These are phyloP conservation scores for Phymatotrichopsis omnivora DNA, from an alignment of 2,329 filamentous ascomycete genomes.

Conservation along the genomic window DNA sequence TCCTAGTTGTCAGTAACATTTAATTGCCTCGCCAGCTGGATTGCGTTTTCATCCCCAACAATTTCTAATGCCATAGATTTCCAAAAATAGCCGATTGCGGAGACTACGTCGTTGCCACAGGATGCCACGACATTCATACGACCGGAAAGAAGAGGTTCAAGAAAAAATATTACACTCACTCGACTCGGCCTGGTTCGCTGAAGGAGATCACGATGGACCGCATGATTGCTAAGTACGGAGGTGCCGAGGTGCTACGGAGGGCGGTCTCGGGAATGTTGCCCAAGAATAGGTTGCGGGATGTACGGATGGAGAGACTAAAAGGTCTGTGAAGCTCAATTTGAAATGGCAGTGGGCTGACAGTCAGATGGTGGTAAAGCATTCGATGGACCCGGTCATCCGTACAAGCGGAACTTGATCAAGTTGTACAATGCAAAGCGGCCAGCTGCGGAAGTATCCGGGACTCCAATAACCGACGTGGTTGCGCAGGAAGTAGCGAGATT, in stretches of 20 bases:
- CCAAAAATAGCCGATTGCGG: constrained; percentile 69
- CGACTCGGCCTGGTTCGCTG: constrained; percentile 76
- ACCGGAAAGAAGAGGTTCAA: constrained; percentile 88
- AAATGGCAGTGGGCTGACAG: constrained; percentile 4
- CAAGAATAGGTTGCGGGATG: constrained; percentile 86
- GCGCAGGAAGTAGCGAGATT: constrained; percentile 2
- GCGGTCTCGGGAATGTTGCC: constrained; percentile 96
- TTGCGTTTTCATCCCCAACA: background rate
- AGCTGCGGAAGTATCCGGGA: constrained; percentile 14
- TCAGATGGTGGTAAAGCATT: constrained; percentile 49
- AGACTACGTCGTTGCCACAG: constrained; percentile 92
- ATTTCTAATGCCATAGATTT: constrained; percentile 1
- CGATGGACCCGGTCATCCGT: constrained; percentile 85
- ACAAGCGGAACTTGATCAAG: constrained; percentile 69
- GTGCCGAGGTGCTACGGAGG: constrained; percentile 78
- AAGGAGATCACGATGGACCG: constrained; percentile 88
- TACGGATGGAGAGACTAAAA: constrained; percentile 79
- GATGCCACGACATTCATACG: constrained; percentile 74
- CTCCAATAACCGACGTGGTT: constrained; percentile 25
- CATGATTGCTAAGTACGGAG: constrained; percentile 88
- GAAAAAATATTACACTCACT: constrained; percentile 94
- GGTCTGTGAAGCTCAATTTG: constrained; percentile 40
- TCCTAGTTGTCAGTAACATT: constrained; percentile 52
- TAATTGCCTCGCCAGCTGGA: background rate
- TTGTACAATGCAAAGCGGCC: constrained; percentile 19